Percentiles rank a stretch among this genome's conserved stretches.
Conservation (phyloP, 176 grass and related monocot species). For the Carex littledalei region DNA sequence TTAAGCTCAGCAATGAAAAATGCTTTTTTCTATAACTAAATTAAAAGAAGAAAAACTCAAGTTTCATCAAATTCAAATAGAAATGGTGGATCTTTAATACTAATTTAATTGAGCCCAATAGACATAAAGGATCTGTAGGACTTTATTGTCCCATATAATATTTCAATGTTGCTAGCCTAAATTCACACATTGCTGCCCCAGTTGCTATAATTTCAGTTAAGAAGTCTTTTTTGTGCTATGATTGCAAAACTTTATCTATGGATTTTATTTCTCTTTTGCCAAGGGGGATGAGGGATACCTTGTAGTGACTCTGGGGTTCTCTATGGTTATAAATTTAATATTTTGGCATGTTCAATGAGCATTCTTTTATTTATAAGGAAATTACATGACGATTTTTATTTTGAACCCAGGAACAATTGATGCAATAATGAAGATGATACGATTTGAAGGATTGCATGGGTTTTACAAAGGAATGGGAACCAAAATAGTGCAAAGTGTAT, state of each 20-base stretch:
- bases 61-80: not conserved
- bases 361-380: not conserved
- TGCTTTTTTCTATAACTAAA: not conserved
- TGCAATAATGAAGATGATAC: conserved; percentile 92
- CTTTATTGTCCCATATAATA: not conserved
- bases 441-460: conserved; percentile 68
- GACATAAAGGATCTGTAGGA: not conserved
- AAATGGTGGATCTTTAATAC: not conserved
- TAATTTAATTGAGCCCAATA: not conserved
- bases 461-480: conserved; percentile 99
- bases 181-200: not conserved
- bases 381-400: not conserved
- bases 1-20: not conserved
- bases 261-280: not conserved
- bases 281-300: not conserved
- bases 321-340: not conserved
- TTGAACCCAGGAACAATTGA: conserved; percentile 69
- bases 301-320: not conserved
- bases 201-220: not conserved
- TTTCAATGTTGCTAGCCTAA: not conserved
- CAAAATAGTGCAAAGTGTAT: conserved; percentile 97
- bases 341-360: not conserved
- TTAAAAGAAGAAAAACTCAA: not conserved
- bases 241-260: not conserved
- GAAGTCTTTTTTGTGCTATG: not conserved